These are phyloP conservation scores for Phlebiopsis flavidoalba DNA, from an alignment of 768 basidiomycete genomes.

Conservation along the genomic window DNA sequence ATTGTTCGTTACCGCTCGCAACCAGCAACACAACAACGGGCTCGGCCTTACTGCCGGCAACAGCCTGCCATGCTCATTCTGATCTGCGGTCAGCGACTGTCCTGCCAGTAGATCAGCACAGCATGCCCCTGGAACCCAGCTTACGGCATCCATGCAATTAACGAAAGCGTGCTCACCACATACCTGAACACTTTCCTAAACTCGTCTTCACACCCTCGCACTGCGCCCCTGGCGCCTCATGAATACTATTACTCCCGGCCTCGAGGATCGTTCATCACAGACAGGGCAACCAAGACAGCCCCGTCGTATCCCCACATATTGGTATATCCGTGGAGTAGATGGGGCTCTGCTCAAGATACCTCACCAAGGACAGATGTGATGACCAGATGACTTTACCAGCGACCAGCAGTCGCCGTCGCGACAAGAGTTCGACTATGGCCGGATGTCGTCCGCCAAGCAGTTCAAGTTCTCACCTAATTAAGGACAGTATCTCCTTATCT, in stretches of 20 bases:
- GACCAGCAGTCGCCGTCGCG: neutral
- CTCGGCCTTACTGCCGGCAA: slow-evolving; percentile 3
- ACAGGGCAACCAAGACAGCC: too few species aligned
- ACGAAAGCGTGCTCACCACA: neutral
- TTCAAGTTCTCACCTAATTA: neutral
- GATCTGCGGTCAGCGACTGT: slow-evolving; percentile 2
- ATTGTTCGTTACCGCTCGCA: slow-evolving; percentile 7
- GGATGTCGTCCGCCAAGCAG: too few species aligned
- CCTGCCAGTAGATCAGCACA: neutral
- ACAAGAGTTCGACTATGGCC: neutral
- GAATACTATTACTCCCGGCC: too few species aligned
- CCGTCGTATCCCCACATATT: neutral
- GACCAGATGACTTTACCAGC: neutral
- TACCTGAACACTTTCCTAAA: neutral
- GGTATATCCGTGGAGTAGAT: neutral
- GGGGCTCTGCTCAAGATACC: neutral
- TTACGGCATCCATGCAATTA: neutral
- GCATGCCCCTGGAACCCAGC: neutral
- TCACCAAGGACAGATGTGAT: neutral
- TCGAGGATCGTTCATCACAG: too few species aligned
- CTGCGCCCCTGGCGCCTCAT: neutral
- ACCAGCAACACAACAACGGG: slow-evolving; percentile 5
- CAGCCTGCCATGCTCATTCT: neutral
- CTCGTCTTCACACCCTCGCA: neutral
- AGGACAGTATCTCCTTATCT: neutral